Base-by-base conservation (phyloP, 139 green algal species). In the Zygnema circumcarinatum region DNA sequence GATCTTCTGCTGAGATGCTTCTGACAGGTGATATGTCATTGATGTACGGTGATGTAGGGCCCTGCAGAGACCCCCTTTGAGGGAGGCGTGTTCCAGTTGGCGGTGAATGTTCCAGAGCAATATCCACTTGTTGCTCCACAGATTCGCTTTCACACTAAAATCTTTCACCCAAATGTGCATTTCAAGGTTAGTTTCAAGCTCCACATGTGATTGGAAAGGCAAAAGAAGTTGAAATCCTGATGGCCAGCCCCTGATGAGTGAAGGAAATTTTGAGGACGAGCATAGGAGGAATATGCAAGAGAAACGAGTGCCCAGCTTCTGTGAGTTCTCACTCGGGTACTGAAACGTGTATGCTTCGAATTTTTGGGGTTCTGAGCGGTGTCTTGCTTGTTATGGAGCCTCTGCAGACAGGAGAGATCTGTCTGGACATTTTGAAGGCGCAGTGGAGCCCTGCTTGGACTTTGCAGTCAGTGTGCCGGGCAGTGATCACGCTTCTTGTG, bases 391-490 rank as follows among this genome's bases (percentile, higher is more conserved):
- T n/a, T n/a, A n/a, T n/a, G n/a, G n/a, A n/a, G n/a, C n/a, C n/a
- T 78, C 11, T 89, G 83, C 93, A 98, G 95, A 98, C 95, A 0
- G 96, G 96, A 0, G 96, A 98, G 84, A 97, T 99, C 62, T 98
- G 96, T 91, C 90, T 99, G 31, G 96, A 98, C 89, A 98, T 99
- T 79, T 67, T 99, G 22, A 98, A 98, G 88, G 96, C 80, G 2
- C 94, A 95, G 0, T 98, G 96, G 96, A 98, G 93, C 84, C 96
- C 96, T 1, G 96, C 96, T 0, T 99, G 96, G 96, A 99, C 96
- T 3, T 89, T 99, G 56, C 94, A 95, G 73, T 94, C 92, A 2
- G 94, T 98, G 35, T 98, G 96, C 87, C 96, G 98, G 62, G 96
- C 96, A 22, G 93, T 98, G 0, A 79, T 96, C 74, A 94, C 96